These are phyloP conservation scores for Phaeosphaeria sp. DNA, from an alignment of 2,329 filamentous ascomycete species.

Conservation along the genomic window DNA sequence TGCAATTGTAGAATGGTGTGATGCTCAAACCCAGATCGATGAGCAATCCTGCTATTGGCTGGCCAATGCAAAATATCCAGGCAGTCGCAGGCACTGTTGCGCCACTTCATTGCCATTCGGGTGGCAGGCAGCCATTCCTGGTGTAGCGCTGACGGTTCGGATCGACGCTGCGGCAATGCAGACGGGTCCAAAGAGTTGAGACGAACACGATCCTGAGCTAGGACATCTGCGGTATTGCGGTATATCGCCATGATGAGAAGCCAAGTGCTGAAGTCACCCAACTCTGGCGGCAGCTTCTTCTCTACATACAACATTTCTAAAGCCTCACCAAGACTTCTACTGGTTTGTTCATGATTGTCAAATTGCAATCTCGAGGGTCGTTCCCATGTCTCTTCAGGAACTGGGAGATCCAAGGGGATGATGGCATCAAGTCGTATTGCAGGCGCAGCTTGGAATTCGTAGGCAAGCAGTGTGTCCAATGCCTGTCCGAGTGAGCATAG, in stretches of 20 bases:
- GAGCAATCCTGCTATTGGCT: slow-evolving; percentile 60
- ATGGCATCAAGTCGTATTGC: slow-evolving; percentile 14
- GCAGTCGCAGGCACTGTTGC: slow-evolving; percentile 55
- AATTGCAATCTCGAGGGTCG: not conserved
- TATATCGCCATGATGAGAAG: slow-evolving; percentile 60
- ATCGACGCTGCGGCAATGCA: slow-evolving; percentile 20
- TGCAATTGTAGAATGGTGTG: slow-evolving; percentile 64
- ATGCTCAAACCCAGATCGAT: slow-evolving; percentile 59
- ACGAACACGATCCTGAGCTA: slow-evolving; percentile 52
- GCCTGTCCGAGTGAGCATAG: not conserved
- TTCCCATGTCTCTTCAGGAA: slow-evolving; percentile 18
- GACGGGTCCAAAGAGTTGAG: slow-evolving; percentile 49
- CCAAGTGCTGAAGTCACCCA: slow-evolving; percentile 58
- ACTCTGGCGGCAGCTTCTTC: slow-evolving; percentile 52
- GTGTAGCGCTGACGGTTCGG: not conserved
- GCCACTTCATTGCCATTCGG: slow-evolving; percentile 57
- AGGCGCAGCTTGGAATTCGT: slow-evolving; percentile 15
- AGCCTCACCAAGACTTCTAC: slow-evolving; percentile 27
- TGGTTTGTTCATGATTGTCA: not conserved
- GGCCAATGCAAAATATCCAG: slow-evolving; percentile 66
- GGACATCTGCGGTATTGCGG: slow-evolving; percentile 57
- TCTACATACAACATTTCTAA: slow-evolving; percentile 58
- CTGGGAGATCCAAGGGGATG: slow-evolving; percentile 7
- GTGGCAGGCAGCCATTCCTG: slow-evolving; percentile 56
- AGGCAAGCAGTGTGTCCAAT: not conserved